Percentiles rank a stretch among this genome's conserved stretches.
Evolutionary conservation across 116 monocot genomes (phyloP).

Genomic region (Posidonia oceanica): DNA sequence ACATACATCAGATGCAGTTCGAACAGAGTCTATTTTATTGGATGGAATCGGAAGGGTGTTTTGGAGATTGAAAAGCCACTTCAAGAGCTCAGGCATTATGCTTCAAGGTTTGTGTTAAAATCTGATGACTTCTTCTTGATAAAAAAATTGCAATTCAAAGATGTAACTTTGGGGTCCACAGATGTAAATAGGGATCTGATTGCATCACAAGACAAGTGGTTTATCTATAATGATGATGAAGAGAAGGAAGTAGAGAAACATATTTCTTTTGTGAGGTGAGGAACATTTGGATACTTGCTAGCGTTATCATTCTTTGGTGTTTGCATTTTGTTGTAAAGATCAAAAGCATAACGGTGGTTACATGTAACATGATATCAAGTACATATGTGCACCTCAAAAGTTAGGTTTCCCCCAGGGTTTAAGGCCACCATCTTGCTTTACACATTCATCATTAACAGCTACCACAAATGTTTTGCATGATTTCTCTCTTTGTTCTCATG

Average conservation of each 20-base stretch:
- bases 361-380: no score
- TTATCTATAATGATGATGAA: conserved; percentile 26
- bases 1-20: conserved; percentile 31
- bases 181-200: conserved; percentile 24
- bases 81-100: conserved; percentile 20
- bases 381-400: no score
- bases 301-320: no score
- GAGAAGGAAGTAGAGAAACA: conserved; percentile 26
- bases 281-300: no score
- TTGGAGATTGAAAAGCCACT: conserved; percentile 39
- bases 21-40: conserved; percentile 31
- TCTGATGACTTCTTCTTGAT: not conserved
- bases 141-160: no score
- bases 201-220: conserved; percentile 38
- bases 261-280: conserved; percentile 30
- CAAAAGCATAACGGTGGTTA: no score
- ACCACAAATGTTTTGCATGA: not conserved
- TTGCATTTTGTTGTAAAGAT: no score
- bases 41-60: conserved; percentile 25
- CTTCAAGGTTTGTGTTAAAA: conserved; percentile 40
- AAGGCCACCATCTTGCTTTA: not conserved
- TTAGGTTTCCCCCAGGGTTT: not conserved
- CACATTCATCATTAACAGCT: not conserved
- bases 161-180: not conserved
- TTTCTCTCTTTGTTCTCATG: no score